Evolutionary conservation across 371 early-diverging fungal species (phyloP), one percentile per base, ranked within the genome.

Genomic region (Mortierella sp.): DNA sequence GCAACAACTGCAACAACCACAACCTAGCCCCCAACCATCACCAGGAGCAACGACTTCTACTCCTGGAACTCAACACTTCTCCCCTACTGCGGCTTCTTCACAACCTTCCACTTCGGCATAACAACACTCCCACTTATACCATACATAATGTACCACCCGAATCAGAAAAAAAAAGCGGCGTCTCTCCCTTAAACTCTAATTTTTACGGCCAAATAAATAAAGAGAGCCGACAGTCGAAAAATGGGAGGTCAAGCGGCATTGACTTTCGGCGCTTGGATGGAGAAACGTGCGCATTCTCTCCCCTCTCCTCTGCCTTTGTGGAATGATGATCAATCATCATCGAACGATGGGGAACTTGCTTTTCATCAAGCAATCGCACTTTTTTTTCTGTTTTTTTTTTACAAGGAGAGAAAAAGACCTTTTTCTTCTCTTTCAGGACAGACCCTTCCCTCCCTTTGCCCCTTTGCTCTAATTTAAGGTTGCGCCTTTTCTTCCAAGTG

Each of bases 211-310:
- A 65, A 38, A 65, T 38, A 68, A 38, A 68, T 35, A 32, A 10
- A 38, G 16, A 63, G 68, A 63, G 63, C 63, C 68, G 68, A 41
- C 38, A 24, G 68, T 68, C 68, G 68, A 68, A 68, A 68, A 35
- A 63, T 7, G 32, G 18, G 8, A 35, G 10, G 21, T 6, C 21
- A 24, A 18, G 41, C 68, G 1, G 35, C 27, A n/a, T 27, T 27
- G 27, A 12, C 27, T 27, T 56, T 56, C 0, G 29, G 3, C 27
- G 12, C 0, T 27, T 4, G 12, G 58, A 21, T 21, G 21, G 5
- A 21, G 51, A 51, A 18, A 51, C 3, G 18, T 18, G 51, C 18
- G 51, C 2, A 5, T 1, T 0, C 18, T 51, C 51, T 21, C 21
- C 48, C 48, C 11, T 5, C 51, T 51, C 21, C 18, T 46, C 48